Evolutionary conservation across 257 asterid species (phyloP).

Genomic region (Ilex aquifolium): DNA sequence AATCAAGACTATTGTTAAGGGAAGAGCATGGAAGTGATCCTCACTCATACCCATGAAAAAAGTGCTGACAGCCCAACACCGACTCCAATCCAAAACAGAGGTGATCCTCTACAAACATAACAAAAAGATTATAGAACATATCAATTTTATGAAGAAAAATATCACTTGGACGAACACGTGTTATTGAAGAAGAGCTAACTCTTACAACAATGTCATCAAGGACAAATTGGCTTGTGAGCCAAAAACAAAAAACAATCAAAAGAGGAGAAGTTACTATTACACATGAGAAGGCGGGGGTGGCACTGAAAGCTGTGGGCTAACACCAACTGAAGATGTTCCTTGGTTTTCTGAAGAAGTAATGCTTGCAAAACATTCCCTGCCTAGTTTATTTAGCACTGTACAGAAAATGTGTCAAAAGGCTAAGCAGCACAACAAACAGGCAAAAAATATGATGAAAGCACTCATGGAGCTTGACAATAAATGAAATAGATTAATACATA

Average conservation of each 20-base stretch:
- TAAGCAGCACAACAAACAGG: conserved; percentile 14
- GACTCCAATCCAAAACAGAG: conserved; percentile 94
- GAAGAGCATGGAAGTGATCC: conserved; percentile 8
- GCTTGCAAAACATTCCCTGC: conserved; percentile 54
- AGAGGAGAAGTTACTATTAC: conserved; percentile 34
- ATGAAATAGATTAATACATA: background rate
- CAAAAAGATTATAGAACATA: conserved; percentile 2
- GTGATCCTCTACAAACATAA: conserved; percentile 59
- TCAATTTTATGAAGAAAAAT: background rate
- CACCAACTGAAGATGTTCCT: conserved; percentile 79
- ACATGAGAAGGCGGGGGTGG: conserved; percentile 66
- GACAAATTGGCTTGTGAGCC: background rate
- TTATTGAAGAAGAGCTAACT: background rate
- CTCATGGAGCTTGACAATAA: background rate
- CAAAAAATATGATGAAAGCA: background rate
- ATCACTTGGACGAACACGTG: background rate
- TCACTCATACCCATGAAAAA: conserved; percentile 73
- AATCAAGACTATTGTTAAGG: background rate
- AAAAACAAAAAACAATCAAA: conserved; percentile 1
- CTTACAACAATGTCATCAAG: conserved; percentile 2
- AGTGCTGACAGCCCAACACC: conserved; percentile 94
- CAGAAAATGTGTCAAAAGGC: conserved; percentile 11
- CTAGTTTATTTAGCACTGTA: conserved; percentile 37
- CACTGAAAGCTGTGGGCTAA: conserved; percentile 53
- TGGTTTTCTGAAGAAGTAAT: conserved; percentile 50